Evolutionary conservation across 345 rosid genomes (phyloP).

Genomic region (Eucalyptus pauciflora): DNA sequence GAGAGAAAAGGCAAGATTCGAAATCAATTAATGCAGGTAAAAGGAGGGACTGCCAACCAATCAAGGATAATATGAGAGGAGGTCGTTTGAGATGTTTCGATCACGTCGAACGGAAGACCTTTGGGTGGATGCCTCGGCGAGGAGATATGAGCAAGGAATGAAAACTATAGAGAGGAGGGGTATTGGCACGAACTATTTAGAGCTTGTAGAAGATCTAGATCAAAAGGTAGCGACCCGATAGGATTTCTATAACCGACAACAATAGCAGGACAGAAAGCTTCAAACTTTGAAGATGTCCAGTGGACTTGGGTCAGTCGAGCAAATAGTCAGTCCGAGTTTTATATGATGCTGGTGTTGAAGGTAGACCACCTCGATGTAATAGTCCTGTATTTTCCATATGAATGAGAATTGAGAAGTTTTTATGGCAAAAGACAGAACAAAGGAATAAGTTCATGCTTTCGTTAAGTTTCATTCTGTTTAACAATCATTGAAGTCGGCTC

Average conservation of each 20-base stretch:
- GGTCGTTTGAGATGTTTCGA: not conserved
- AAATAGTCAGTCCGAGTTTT: no score
- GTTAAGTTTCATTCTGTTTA: not conserved
- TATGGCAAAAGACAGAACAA: not conserved
- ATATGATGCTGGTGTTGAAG: not conserved
- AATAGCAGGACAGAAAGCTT: not conserved
- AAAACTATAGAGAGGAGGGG: not conserved
- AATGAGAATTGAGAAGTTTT: not conserved
- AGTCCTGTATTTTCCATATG: not conserved
- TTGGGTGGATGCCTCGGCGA: not conserved
- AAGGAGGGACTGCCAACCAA: not conserved
- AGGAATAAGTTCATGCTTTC: not conserved
- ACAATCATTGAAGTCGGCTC: not conserved
- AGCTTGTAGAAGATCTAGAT: not conserved
- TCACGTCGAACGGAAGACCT: not conserved
- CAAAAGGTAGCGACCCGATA: not conserved
- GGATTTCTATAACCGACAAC: not conserved
- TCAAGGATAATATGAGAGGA: not conserved
- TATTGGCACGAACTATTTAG: not conserved
- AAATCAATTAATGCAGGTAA: not conserved
- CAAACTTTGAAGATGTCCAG: not conserved
- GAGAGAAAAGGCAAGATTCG: not conserved
- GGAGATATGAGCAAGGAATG: not conserved
- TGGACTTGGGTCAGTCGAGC: not conserved
- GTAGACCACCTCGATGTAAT: not conserved